These are phyloP conservation scores for Vachellia collinsii DNA, from an alignment of 306 rosid species.

Conservation along the genomic window DNA sequence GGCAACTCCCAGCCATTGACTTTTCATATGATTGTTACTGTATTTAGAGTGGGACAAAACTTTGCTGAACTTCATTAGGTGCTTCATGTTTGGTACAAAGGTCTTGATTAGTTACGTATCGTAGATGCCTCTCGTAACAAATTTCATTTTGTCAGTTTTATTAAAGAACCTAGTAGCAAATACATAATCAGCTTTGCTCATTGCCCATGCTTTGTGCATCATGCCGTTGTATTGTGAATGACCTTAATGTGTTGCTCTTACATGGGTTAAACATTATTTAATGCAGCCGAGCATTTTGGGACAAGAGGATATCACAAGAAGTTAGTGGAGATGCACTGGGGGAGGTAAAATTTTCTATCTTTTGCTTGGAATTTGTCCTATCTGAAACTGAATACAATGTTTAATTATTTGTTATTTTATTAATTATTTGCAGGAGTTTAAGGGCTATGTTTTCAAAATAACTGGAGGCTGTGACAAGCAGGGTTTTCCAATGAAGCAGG, in stretches of 20 bases:
- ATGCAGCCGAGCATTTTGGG: neutral
- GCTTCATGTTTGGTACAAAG: neutral
- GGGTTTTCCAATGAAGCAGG: conserved; percentile 58
- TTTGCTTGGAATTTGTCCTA: neutral
- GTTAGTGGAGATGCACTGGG: neutral
- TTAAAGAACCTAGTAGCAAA: neutral
- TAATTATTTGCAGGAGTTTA: conserved; percentile 38
- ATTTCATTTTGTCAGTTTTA: no score
- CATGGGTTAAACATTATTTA: neutral
- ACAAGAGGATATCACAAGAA: conserved; percentile 10
- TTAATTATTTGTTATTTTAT: neutral
- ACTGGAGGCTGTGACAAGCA: conserved; percentile 58
- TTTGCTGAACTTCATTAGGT: neutral
- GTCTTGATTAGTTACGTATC: neutral
- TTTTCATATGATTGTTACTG: neutral
- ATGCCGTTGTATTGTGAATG: neutral
- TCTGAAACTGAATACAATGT: neutral
- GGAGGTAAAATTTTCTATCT: neutral
- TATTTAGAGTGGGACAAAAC: neutral
- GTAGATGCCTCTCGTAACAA: neutral
- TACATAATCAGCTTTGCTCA: neutral
- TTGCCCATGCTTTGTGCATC: neutral
- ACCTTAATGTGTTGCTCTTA: neutral
- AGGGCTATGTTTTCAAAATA: conserved; percentile 50
- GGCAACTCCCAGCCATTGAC: neutral